Percentiles rank a stretch among this genome's conserved stretches.
These are phyloP conservation scores for Pythium oligandrum DNA, from an alignment of 352 stramenopile genomes.

Conservation along the genomic window DNA sequence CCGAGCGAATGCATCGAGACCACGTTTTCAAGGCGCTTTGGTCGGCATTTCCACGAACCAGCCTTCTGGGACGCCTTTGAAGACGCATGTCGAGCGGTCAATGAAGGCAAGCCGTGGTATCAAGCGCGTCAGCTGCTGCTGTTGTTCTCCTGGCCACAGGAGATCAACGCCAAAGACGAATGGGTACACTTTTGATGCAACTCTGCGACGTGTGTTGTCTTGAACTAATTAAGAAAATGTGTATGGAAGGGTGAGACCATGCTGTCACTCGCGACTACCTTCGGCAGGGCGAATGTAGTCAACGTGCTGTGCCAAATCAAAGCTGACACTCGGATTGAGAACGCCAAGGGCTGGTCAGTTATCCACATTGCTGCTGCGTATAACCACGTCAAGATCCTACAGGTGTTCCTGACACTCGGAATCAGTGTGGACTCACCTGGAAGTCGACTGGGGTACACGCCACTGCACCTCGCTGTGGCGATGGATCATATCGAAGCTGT, in stretches of 20 bases:
- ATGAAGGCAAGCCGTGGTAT: constrained; percentile 28
- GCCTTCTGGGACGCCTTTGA: constrained; percentile 55
- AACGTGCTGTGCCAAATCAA: constrained; percentile 68
- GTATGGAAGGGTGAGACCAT: constrained; percentile 59
- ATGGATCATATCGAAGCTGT: constrained; percentile 53
- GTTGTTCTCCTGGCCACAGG: constrained; percentile 51
- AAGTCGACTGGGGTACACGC: constrained; percentile 48
- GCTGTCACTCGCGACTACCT: constrained; percentile 53
- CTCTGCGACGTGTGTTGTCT: constrained; percentile 10
- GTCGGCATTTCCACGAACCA: constrained; percentile 23
- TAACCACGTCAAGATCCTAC: constrained; percentile 41
- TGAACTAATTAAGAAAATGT: constrained; percentile 1
- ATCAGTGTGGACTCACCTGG: constrained; percentile 42
- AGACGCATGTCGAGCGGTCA: constrained; percentile 37
- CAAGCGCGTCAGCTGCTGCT: constrained; percentile 47
- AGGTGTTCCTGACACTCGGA: constrained; percentile 35
- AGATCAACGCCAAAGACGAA: constrained; percentile 56
- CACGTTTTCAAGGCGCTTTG: constrained; percentile 46
- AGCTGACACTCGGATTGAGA: constrained; percentile 46
- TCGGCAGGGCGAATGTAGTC: constrained; percentile 39
- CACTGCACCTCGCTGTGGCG: constrained; percentile 47
- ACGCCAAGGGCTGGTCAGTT: constrained; percentile 63
- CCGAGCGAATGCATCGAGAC: constrained; percentile 45
- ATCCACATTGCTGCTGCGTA: constrained; percentile 55
- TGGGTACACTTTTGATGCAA: constrained; percentile 13